Conservation (phyloP, 352 stramenopile species). For the Blastocystis sp. region DNA sequence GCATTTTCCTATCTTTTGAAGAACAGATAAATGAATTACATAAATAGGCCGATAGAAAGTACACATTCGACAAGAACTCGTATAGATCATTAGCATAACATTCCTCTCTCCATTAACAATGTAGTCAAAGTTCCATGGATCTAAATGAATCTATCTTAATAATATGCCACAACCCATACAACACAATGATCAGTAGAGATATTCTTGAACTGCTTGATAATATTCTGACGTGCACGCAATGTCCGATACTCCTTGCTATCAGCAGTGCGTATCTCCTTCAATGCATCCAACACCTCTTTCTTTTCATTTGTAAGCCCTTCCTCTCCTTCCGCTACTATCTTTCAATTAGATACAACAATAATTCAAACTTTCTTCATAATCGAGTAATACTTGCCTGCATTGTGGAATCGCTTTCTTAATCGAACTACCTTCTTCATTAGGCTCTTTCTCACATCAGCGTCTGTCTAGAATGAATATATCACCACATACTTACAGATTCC, state of each 20-base stretch:
- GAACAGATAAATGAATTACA: background rate
- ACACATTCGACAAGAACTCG: background rate
- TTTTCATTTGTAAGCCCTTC: background rate
- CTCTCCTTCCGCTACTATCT: background rate
- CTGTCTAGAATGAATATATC: background rate
- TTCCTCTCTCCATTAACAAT: conserved; percentile 25
- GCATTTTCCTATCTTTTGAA: conserved; percentile 28
- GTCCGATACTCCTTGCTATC: background rate
- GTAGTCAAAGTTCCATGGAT: conserved; percentile 28
- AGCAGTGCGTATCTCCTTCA: background rate
- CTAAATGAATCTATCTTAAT: background rate
- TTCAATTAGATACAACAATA: background rate
- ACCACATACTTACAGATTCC: background rate
- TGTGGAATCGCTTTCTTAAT: background rate
- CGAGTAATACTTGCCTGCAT: conserved; percentile 28
- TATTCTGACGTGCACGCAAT: background rate
- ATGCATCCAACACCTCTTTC: background rate
- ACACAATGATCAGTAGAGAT: background rate
- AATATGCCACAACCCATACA: background rate
- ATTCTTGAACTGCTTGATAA: conserved; percentile 3
- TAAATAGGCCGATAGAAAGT: background rate
- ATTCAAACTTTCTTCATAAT: conserved; percentile 13
- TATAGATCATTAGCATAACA: conserved; percentile 32
- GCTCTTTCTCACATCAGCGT: background rate
- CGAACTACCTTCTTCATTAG: conserved; percentile 3